These are phyloP conservation scores for Anisodus acutangulus DNA, from an alignment of 257 asterid species.

Conservation along the genomic window DNA sequence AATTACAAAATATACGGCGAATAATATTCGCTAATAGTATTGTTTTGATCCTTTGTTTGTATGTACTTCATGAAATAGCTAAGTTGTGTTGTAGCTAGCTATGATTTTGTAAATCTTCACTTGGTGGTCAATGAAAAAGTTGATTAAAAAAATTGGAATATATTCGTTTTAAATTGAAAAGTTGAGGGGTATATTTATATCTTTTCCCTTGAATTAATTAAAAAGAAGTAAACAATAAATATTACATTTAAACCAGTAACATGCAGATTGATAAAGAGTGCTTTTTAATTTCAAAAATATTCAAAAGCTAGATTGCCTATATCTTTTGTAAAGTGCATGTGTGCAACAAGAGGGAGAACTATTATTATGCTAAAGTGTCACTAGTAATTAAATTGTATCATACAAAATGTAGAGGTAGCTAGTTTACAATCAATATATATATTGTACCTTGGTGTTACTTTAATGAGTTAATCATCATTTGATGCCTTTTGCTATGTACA, in stretches of 20 bases:
- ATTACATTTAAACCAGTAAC: neutral
- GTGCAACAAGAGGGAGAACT: neutral
- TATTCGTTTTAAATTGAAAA: no score
- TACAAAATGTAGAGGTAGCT: neutral
- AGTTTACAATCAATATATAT: neutral
- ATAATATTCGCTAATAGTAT: no score
- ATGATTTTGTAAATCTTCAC: no score
- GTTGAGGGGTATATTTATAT: no score
- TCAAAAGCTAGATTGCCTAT: neutral
- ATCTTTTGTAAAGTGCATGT: neutral
- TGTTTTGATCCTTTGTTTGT: no score
- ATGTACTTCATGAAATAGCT: no score
- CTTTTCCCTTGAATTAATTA: no score
- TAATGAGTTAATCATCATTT: constrained; percentile 1
- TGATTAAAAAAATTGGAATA: no score
- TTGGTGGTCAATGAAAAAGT: no score
- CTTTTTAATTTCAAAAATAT: no score
- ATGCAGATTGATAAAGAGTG: neutral
- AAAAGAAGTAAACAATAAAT: neutral
- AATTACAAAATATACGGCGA: no score
- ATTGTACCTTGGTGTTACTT: neutral
- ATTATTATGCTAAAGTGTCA: neutral
- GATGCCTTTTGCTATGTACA: neutral
- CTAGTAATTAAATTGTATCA: neutral
- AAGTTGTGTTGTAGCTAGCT: no score